A percentile compares a stretch with the other conserved stretches of the same genome.
Evolutionary conservation across 371 early-diverging fungal genomes (phyloP).

Genomic region (Thermomucor indicae-seudaticae): DNA sequence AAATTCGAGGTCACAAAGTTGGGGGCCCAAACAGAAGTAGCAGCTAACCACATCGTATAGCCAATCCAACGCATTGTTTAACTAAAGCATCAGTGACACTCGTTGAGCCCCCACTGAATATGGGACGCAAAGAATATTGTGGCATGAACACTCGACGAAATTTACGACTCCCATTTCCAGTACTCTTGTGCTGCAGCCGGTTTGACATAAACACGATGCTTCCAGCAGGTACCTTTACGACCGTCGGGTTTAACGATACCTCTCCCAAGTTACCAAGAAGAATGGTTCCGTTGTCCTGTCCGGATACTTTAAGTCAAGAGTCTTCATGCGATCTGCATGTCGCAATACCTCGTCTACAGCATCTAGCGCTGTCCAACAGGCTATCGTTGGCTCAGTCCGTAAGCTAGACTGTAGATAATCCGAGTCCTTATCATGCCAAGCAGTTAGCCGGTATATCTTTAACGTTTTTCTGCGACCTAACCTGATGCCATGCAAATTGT

Average conservation of each 20-base stretch:
- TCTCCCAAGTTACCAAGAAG: slow-evolving; percentile 20
- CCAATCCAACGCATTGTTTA: slow-evolving; percentile 3
- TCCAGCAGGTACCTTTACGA: slow-evolving; percentile 32
- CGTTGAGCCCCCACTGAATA: not conserved
- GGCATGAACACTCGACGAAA: slow-evolving; percentile 57
- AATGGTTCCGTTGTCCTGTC: slow-evolving; percentile 26
- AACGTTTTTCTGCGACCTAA: slow-evolving; percentile 3
- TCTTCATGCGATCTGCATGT: too few species aligned
- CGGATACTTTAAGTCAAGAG: too few species aligned
- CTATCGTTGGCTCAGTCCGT: slow-evolving; percentile 31
- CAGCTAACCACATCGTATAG: not conserved
- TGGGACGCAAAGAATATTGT: slow-evolving; percentile 39
- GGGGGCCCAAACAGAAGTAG: not conserved
- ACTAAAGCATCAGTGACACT: too few species aligned
- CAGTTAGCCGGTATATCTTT: not conserved
- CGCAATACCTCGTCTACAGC: slow-evolving; percentile 26
- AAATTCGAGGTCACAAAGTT: too few species aligned
- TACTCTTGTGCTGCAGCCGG: slow-evolving; percentile 48
- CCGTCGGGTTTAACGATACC: not conserved
- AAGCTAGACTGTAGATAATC: slow-evolving; percentile 26
- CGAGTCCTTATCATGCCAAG: slow-evolving; percentile 22
- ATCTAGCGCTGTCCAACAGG: slow-evolving; percentile 56
- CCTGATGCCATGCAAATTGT: slow-evolving; percentile 55
- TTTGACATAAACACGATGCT: slow-evolving; percentile 54
- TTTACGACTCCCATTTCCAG: slow-evolving; percentile 25